A percentile compares a stretch with the other conserved stretches of the same genome.
phyloP scores from a whole-genome alignment of 164 flowering plant species.

The Stephania yunnanensis region DNA sequence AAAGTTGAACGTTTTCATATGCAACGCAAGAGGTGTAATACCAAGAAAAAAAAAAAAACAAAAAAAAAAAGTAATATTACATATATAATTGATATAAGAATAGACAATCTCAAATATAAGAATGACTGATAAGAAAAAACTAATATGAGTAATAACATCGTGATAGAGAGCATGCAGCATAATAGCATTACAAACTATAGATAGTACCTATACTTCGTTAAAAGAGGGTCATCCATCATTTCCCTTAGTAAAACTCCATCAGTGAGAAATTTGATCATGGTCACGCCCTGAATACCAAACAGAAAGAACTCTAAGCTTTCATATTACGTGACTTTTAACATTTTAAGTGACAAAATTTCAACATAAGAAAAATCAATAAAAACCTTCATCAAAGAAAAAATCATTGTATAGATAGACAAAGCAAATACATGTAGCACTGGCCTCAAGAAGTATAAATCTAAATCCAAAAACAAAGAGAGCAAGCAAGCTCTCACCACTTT shows the following conservation, averaged over 20 bases:
- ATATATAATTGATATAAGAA: too few species aligned
- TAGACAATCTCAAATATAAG: too few species aligned
- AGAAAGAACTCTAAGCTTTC: neutral
- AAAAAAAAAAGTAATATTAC: neutral
- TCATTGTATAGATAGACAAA: neutral
- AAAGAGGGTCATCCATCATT: slow-evolving; percentile 99
- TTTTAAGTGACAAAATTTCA: neutral
- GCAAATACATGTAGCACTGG: neutral
- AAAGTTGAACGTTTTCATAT: too few species aligned
- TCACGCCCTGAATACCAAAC: slow-evolving; percentile 52
- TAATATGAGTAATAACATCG: neutral
- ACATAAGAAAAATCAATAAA: neutral
- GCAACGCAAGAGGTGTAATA: neutral
- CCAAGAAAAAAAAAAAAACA: neutral
- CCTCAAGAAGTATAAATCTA: neutral
- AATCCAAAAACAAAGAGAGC: neutral
- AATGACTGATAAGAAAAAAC: too few species aligned
- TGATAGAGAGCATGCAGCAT: neutral
- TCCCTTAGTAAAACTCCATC: slow-evolving; percentile 93
- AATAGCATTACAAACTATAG: neutral
- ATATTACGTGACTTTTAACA: neutral
- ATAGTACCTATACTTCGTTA: slow-evolving; percentile 78
- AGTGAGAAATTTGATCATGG: slow-evolving; percentile 83
- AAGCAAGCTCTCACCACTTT: slow-evolving; percentile 38
- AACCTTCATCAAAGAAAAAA: neutral